Evolutionary conservation across 1,139 yeast species (phyloP).

Genomic region (Kodamaea ohmeri): DNA sequence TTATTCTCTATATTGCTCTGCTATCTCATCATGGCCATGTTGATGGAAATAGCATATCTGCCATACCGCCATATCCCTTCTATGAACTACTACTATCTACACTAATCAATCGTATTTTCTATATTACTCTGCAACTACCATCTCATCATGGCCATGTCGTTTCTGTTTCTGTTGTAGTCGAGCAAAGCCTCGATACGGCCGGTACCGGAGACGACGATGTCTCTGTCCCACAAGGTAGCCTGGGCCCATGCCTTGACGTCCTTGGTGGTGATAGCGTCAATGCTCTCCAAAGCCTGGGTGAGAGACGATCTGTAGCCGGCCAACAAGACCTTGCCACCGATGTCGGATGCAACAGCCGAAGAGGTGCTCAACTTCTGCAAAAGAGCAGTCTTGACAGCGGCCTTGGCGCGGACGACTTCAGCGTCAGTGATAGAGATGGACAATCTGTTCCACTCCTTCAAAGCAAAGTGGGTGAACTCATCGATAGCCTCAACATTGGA

Average conservation of each 20-base stretch:
- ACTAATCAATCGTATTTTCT: slow-evolving; percentile 5
- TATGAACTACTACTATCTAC: background rate
- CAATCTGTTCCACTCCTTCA: slow-evolving; percentile 86
- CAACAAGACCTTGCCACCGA: slow-evolving; percentile 60
- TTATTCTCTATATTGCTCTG: too few relatives aligned
- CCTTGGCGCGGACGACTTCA: slow-evolving; percentile 77
- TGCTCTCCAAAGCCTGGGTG: slow-evolving; percentile 56
- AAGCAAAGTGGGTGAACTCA: slow-evolving; percentile 73
- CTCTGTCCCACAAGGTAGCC: slow-evolving; percentile 77
- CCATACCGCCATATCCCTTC: too few relatives aligned
- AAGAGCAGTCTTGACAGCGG: slow-evolving; percentile 61
- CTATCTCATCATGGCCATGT: too few relatives aligned
- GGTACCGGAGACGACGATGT: slow-evolving; percentile 75
- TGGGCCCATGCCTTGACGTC: slow-evolving; percentile 73
- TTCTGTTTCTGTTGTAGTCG: slow-evolving; percentile 83
- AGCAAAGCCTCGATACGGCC: slow-evolving; percentile 82
- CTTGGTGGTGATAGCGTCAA: slow-evolving; percentile 60
- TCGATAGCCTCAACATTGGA: slow-evolving; percentile 59
- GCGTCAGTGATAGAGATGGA: slow-evolving; percentile 70
- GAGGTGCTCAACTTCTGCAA: slow-evolving; percentile 48
- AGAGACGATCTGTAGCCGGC: slow-evolving; percentile 61
- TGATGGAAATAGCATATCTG: too few relatives aligned
- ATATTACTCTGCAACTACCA: slow-evolving; percentile 29
- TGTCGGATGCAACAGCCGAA: slow-evolving; percentile 50
- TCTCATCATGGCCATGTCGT: slow-evolving; percentile 87